phyloP scores from a whole-genome alignment of 2,329 filamentous ascomycete genomes.

The Plectosphaerella plurivora region DNA sequence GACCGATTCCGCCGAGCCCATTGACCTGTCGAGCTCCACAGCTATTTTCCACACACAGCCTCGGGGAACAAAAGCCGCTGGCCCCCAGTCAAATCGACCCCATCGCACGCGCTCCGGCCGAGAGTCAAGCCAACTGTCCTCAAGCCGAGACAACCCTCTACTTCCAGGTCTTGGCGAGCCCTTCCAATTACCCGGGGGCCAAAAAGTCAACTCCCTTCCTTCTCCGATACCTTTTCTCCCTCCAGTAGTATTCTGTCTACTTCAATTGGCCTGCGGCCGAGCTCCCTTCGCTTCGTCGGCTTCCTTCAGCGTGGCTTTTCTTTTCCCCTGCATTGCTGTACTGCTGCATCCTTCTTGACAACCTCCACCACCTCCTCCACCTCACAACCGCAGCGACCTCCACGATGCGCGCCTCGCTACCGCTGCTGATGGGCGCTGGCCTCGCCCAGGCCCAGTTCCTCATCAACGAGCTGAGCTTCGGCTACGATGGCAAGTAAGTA shows the following conservation, averaged over 20 bases:
- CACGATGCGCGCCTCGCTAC: conserved; percentile 41
- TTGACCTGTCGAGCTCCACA: background rate
- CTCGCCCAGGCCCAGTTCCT: conserved; percentile 60
- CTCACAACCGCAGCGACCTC: conserved; percentile 7
- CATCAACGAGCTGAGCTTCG: conserved; percentile 74
- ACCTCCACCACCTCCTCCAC: background rate
- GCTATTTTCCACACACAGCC: background rate
- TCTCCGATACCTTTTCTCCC: conserved; percentile 6
- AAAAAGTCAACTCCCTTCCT: conserved; percentile 1
- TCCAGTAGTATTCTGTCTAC: conserved; percentile 3
- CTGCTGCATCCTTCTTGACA: background rate
- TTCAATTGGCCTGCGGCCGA: conserved; percentile 9
- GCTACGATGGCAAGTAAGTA: conserved; percentile 58
- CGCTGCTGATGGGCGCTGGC: conserved; percentile 38
- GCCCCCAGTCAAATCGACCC: background rate
- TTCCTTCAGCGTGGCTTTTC: conserved; percentile 1
- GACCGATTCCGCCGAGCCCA: background rate
- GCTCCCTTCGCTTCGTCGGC: conserved; percentile 8
- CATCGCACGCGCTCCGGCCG: background rate
- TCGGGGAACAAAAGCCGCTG: background rate
- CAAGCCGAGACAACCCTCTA: conserved; percentile 10
- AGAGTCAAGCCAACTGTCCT: conserved; percentile 21
- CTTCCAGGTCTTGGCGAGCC: conserved; percentile 8
- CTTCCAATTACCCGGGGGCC: conserved; percentile 6
- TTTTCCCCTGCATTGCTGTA: conserved; percentile 2